phyloP scores from a whole-genome alignment of 2,329 filamentous ascomycete genomes.

The Xylaria sp. region DNA sequence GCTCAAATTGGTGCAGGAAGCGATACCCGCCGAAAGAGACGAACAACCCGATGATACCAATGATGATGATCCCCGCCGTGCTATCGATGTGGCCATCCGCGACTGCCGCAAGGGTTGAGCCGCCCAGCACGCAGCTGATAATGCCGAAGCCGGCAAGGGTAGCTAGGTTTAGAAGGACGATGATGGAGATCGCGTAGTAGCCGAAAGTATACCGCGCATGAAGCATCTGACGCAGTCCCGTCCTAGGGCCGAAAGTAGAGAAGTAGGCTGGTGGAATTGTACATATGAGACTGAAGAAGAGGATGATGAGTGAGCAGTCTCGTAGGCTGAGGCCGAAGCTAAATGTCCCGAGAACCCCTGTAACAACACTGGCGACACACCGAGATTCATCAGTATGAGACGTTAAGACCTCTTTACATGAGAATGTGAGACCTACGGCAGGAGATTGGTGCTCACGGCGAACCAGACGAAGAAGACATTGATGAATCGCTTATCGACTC shows the following conservation, averaged over 20 bases:
- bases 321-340: conserved; percentile 66
- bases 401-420: neutral
- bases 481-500: conserved; percentile 46
- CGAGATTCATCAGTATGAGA: neutral
- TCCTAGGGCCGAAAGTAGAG: conserved; percentile 68
- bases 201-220: conserved; percentile 73
- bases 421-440: conserved; percentile 42
- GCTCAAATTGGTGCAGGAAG: conserved; percentile 67
- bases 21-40: conserved; percentile 72
- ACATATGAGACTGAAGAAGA: conserved; percentile 70
- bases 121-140: conserved; percentile 70
- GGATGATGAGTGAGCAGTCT: conserved; percentile 68
- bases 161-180: conserved; percentile 70
- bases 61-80: conserved; percentile 70
- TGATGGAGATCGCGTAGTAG: conserved; percentile 67
- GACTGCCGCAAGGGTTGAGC: conserved; percentile 67
- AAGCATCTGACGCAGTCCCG: conserved; percentile 73
- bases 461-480: conserved; percentile 49
- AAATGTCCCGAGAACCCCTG: conserved; percentile 70
- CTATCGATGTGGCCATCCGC: conserved; percentile 61
- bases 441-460: conserved; percentile 48
- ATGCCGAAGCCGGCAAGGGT: conserved; percentile 72
- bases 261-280: conserved; percentile 66
- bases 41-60: conserved; percentile 65
- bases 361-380: conserved; percentile 57